These are phyloP conservation scores for Leishmania lainsoni DNA, from an alignment of 208 protist genomes.

Conservation along the genomic window DNA sequence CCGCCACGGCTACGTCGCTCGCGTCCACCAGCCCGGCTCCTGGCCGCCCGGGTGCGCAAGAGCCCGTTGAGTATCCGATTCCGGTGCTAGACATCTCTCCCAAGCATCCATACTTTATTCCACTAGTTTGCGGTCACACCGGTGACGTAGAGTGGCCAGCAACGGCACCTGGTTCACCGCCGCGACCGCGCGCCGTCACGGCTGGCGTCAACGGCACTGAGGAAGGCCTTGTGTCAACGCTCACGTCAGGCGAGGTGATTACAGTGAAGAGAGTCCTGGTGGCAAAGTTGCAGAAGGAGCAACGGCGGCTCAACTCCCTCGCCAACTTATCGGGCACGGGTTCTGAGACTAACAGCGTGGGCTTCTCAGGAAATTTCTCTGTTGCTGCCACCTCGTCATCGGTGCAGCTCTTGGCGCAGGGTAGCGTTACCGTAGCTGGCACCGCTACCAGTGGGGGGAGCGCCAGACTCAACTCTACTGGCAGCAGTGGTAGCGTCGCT, in stretches of 20 bases:
- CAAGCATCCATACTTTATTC: slow-evolving; percentile 63
- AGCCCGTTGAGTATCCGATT: slow-evolving; percentile 25
- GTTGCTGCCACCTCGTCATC: slow-evolving; percentile 5
- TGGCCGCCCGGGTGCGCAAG: slow-evolving; percentile 23
- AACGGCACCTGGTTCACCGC: slow-evolving; percentile 13
- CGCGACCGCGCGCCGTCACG: not conserved
- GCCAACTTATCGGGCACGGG: not conserved
- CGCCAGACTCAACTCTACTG: not conserved
- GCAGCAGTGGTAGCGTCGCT: not conserved
- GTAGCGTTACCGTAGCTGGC: slow-evolving; percentile 8
- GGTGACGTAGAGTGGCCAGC: slow-evolving; percentile 19
- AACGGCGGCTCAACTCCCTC: slow-evolving; percentile 1
- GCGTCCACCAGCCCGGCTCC: slow-evolving; percentile 17
- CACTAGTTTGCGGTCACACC: slow-evolving; percentile 38
- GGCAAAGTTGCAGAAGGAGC: slow-evolving; percentile 60
- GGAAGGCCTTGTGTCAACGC: not conserved
- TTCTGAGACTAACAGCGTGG: not conserved
- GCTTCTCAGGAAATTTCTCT: not conserved
- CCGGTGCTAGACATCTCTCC: slow-evolving; percentile 67
- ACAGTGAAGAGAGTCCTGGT: slow-evolving; percentile 35
- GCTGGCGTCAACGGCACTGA: not conserved
- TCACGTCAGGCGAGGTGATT: slow-evolving; percentile 17
- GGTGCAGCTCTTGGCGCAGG: slow-evolving; percentile 13
- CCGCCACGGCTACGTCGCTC: slow-evolving; percentile 29
- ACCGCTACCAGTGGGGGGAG: not conserved